Base-by-base conservation (phyloP, 1,284 basidiomycete genomes). In the Macrocystidia cucumis region DNA sequence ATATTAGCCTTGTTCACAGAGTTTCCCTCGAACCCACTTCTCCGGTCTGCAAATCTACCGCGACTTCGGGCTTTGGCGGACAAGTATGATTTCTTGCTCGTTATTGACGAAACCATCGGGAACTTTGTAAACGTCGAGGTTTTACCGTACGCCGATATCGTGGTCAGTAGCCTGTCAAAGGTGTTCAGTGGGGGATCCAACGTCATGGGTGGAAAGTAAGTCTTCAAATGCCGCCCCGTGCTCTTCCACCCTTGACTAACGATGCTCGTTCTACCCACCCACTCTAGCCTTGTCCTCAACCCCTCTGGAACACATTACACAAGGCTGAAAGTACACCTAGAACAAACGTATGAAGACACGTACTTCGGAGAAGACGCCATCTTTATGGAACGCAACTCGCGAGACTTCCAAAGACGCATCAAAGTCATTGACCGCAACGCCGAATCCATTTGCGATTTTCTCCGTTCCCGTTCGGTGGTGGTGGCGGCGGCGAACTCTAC, bases 381-480 rank as follows among this genome's bases (percentile, higher is more conserved):
- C 36, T 97, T 85, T 66, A 88, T 98, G 83, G 95, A 98, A 57
- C 85, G 95, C 47, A 98, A 98, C 62, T 96, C 91, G 13, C 88
- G 95, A 34, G 83, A 97, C 61, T 97, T 97, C 65, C 66, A 73
- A 34, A 64, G 65, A 6, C 86, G 95, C 37, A 74, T 93, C 45
- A 68, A 69, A 39, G 57, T 68, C 37, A 91, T 97, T 57, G 90
- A 98, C 57, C 56, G 60, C 34, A 98, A 96, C 55, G 72, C 95
- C 2, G 80, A 87, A 53, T 75, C 75, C 18, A 65, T 96, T 31
- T 93, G 90, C 51, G 79, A 84, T 38, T 78, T 83, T 52, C 67
- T 98, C n/a, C 71, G 67, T 40, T 63, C 72, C 4, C 74, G 69
- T 32, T 83, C 82, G 3, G 41, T 71, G 22, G 58, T 59, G 12